These are phyloP conservation scores for Claviceps citrina DNA, from an alignment of 2,329 filamentous ascomycete genomes.

Conservation along the genomic window DNA sequence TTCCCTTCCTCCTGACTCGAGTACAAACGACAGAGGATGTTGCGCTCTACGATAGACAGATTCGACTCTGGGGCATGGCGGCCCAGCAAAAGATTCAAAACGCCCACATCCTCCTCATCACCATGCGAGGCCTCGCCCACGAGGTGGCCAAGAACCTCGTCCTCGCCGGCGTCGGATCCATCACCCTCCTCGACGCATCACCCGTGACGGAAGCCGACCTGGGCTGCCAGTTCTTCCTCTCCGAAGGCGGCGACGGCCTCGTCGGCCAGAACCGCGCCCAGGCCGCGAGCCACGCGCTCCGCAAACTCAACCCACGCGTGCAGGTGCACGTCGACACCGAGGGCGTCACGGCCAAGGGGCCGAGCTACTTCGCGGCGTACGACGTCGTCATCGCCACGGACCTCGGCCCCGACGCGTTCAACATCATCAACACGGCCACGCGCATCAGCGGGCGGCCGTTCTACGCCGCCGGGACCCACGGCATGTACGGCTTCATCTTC, in stretches of 20 bases:
- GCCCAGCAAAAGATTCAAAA: slow-evolving; percentile 85
- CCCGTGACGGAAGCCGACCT: slow-evolving; percentile 64
- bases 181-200: slow-evolving; percentile 75
- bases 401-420: slow-evolving; percentile 57
- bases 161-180: slow-evolving; percentile 75
- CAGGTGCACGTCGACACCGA: slow-evolving; percentile 54
- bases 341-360: slow-evolving; percentile 50
- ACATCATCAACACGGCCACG: slow-evolving; percentile 72
- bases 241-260: slow-evolving; percentile 39
- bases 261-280: slow-evolving; percentile 74
- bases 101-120: slow-evolving; percentile 80
- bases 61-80: slow-evolving; percentile 90
- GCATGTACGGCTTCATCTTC: slow-evolving; percentile 90
- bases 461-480: slow-evolving; percentile 77
- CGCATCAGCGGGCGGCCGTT: slow-evolving; percentile 66
- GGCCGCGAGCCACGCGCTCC: slow-evolving; percentile 62
- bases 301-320: slow-evolving; percentile 81
- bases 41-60: slow-evolving; percentile 91
- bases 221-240: slow-evolving; percentile 69
- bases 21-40: slow-evolving; percentile 61
- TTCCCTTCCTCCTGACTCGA: too few relatives aligned
- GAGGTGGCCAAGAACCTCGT: slow-evolving; percentile 97
- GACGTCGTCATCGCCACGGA: slow-evolving; percentile 85
- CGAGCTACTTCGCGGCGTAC: slow-evolving; percentile 63
- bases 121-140: slow-evolving; percentile 73